These are phyloP conservation scores for Aegilops bicornis DNA, from an alignment of 176 grass and related monocot genomes.

Conservation along the genomic window DNA sequence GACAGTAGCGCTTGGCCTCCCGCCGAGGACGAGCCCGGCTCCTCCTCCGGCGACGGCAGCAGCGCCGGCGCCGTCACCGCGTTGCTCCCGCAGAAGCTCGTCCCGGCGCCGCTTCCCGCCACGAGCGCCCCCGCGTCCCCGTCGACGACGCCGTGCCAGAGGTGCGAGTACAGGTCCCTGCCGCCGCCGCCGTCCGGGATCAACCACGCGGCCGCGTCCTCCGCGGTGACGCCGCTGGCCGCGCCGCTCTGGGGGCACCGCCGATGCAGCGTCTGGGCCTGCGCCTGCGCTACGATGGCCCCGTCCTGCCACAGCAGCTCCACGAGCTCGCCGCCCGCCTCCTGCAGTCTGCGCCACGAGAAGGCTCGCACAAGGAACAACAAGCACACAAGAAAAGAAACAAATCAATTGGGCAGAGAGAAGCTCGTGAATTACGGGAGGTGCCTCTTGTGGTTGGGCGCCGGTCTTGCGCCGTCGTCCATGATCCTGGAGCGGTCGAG, in stretches of 20 bases:
- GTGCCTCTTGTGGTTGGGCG: not conserved
- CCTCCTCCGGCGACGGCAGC: not conserved
- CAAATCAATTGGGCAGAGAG: not conserved
- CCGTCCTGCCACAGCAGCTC: conserved; percentile 90
- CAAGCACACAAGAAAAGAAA: not conserved
- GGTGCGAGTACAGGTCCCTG: conserved; percentile 66
- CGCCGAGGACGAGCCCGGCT: conserved; percentile 47
- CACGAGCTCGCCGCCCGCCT: conserved; percentile 54
- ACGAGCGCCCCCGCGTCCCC: not conserved
- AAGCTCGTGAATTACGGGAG: conserved; percentile 23
- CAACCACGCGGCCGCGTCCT: conserved; percentile 48
- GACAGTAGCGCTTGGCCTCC: conserved; percentile 26
- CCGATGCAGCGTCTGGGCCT: conserved; percentile 37
- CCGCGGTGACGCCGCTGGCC: conserved; percentile 43
- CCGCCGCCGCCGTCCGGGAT: conserved; percentile 25
- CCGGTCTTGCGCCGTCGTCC: conserved; percentile 10
- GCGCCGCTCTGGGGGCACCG: conserved; percentile 5
- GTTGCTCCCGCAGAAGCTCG: conserved; percentile 63
- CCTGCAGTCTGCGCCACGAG: conserved; percentile 27
- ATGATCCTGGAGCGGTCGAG: not conserved
- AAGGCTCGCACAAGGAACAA: not conserved
- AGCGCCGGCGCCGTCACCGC: conserved; percentile 11
- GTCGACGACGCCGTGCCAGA: conserved; percentile 59
- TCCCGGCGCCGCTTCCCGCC: conserved; percentile 14
- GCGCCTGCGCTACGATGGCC: conserved; percentile 55